phyloP scores from a whole-genome alignment of 2,329 filamentous ascomycete genomes.

The Xylaria sp. region DNA sequence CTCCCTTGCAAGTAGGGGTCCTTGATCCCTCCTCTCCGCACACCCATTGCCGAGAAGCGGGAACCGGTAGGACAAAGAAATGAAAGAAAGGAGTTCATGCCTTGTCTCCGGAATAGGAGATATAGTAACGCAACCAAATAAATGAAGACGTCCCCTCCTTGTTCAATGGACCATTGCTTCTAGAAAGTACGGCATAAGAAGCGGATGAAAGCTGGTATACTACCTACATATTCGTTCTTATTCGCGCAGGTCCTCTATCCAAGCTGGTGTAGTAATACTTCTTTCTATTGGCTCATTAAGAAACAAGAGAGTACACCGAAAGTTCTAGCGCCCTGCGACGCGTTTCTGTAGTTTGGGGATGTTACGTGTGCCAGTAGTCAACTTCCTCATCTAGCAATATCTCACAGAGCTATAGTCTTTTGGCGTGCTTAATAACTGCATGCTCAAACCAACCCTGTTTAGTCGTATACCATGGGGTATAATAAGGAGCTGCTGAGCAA shows the following conservation, averaged over 20 bases:
- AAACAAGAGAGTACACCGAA: neutral
- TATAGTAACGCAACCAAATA: neutral
- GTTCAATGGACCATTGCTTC: neutral
- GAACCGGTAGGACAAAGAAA: neutral
- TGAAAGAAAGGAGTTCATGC: neutral
- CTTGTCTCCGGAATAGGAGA: neutral
- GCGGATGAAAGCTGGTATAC: neutral
- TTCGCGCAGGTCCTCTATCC: neutral
- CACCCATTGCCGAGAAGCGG: neutral
- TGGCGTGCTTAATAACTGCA: neutral
- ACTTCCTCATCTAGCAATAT: constrained; percentile 4
- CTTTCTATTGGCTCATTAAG: constrained; percentile 16
- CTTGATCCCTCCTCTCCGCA: neutral
- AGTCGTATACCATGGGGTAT: constrained; percentile 1
- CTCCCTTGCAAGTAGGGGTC: constrained; percentile 1
- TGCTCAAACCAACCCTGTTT: neutral
- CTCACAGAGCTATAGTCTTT: neutral
- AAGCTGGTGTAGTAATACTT: constrained; percentile 15
- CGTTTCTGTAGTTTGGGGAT: neutral
- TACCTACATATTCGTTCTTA: neutral
- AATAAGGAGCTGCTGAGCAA: constrained; percentile 1
- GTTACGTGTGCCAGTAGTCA: neutral
- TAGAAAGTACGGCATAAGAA: constrained; percentile 1
- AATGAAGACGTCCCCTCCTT: neutral
- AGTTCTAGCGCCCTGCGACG: neutral